Evolutionary conservation across 192 early-diverging fungal species (phyloP).

Genomic region (Phlyctochytrium bullatum): DNA sequence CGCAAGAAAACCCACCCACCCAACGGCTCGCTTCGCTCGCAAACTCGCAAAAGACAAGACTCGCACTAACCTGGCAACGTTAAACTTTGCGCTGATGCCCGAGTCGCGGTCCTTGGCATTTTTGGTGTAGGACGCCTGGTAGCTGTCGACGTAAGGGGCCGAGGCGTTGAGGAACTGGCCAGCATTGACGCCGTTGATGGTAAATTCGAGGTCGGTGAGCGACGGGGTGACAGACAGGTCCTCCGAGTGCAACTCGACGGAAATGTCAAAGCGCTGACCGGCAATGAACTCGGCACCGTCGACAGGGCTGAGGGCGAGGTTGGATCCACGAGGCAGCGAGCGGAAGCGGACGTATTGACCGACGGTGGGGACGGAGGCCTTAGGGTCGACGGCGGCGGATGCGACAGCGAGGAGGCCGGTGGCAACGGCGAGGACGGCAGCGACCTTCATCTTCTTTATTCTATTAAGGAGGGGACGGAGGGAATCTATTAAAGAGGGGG

Average conservation of each 20-base stretch:
- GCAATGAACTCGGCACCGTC: slow-evolving; percentile 56
- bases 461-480: no score
- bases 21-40: neutral
- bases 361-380: slow-evolving; percentile 24
- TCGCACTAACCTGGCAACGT: slow-evolving; percentile 33
- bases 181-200: slow-evolving; percentile 41
- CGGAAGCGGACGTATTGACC: slow-evolving; percentile 30
- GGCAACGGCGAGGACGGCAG: neutral
- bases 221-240: slow-evolving; percentile 21
- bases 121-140: slow-evolving; percentile 49
- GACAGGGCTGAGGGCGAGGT: slow-evolving; percentile 25
- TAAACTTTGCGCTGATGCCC: slow-evolving; percentile 37
- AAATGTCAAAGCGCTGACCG: slow-evolving; percentile 57
- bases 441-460: no score
- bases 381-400: slow-evolving; percentile 11
- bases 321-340: slow-evolving; percentile 25
- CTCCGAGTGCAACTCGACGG: slow-evolving; percentile 60
- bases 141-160: slow-evolving; percentile 36
- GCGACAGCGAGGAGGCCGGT: slow-evolving; percentile 11
- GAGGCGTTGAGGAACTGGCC: slow-evolving; percentile 35
- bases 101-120: slow-evolving; percentile 35
- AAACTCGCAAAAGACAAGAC: neutral
- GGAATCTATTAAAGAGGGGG: no score
- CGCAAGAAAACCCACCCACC: no score
- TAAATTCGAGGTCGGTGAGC: slow-evolving; percentile 42